phyloP scores from a whole-genome alignment of 2,329 filamentous ascomycete species.

The Periconia macrospinosa region DNA sequence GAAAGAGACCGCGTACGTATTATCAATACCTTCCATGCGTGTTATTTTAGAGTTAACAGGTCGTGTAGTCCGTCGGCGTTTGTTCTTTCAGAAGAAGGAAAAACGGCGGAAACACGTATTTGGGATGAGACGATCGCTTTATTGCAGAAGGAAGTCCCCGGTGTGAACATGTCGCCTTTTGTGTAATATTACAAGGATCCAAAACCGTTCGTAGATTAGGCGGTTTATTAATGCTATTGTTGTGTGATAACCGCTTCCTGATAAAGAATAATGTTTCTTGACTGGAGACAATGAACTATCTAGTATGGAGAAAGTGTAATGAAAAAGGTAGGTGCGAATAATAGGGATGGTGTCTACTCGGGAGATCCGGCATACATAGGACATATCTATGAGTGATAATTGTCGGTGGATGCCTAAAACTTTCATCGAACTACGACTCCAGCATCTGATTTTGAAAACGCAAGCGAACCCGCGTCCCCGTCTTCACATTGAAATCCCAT shows the following conservation, averaged over 20 bases:
- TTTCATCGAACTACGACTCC: not conserved
- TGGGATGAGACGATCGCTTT: slow-evolving; percentile 44
- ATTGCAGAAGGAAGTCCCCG: slow-evolving; percentile 5
- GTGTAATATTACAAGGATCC: not conserved
- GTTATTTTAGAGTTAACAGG: not conserved
- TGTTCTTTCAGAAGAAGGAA: slow-evolving; percentile 33
- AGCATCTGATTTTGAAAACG: not conserved
- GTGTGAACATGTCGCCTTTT: not conserved
- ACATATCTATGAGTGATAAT: no score
- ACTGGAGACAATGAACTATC: no score
- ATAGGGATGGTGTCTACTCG: no score
- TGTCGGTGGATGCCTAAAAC: not conserved
- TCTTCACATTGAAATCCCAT: slow-evolving; percentile 76
- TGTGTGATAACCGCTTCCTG: no score
- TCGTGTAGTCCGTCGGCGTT: slow-evolving; percentile 16
- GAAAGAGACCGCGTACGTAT: slow-evolving; percentile 13
- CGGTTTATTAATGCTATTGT: no score
- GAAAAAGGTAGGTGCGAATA: no score
- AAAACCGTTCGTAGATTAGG: no score
- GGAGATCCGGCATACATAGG: no score
- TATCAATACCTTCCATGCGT: no score
- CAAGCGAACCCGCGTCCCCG: slow-evolving; percentile 52
- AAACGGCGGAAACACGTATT: slow-evolving; percentile 39
- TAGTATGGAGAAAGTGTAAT: no score
- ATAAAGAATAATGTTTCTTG: no score